Percentiles rank a stretch among this genome's conserved stretches.
Conservation (phyloP, 768 basidiomycete species). For the Mycena albidolilacea region DNA sequence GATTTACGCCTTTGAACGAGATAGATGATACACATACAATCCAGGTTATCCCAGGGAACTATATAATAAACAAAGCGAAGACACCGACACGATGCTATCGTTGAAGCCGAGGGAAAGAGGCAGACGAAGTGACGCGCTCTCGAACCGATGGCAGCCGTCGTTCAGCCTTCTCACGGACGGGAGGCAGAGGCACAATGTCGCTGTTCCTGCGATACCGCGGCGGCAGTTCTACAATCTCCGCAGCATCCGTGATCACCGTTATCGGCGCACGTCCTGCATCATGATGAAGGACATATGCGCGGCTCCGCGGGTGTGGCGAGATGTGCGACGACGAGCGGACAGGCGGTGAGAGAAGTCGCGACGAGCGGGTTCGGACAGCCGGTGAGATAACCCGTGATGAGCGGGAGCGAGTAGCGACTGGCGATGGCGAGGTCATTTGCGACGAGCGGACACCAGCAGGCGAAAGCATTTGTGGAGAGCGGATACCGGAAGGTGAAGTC, state of each 20-base stretch:
- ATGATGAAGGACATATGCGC: conserved; percentile 58
- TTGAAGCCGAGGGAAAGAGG: not conserved
- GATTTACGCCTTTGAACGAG: no score
- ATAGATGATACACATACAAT: no score
- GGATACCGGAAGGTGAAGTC: no score
- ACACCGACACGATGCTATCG: not conserved
- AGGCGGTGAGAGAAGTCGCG: not conserved
- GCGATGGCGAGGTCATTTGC: no score
- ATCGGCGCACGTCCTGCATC: conserved; percentile 58
- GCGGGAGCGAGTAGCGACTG: no score
- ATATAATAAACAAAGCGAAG: no score
- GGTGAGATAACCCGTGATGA: no score
- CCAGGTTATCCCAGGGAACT: no score
- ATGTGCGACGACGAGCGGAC: not conserved
- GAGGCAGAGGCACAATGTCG: not conserved
- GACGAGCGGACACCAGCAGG: no score
- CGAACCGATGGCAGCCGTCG: not conserved
- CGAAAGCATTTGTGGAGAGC: no score
- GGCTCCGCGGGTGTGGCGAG: no score
- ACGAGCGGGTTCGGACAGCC: no score
- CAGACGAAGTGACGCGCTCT: not conserved
- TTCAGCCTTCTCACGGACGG: conserved; percentile 12
- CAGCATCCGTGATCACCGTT: conserved; percentile 53
- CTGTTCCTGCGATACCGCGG: conserved; percentile 40
- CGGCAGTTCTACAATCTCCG: conserved; percentile 59